Evolutionary conservation across 805 yeast genomes (phyloP).

Genomic region (Saccharomyces kudriavzevii): DNA sequence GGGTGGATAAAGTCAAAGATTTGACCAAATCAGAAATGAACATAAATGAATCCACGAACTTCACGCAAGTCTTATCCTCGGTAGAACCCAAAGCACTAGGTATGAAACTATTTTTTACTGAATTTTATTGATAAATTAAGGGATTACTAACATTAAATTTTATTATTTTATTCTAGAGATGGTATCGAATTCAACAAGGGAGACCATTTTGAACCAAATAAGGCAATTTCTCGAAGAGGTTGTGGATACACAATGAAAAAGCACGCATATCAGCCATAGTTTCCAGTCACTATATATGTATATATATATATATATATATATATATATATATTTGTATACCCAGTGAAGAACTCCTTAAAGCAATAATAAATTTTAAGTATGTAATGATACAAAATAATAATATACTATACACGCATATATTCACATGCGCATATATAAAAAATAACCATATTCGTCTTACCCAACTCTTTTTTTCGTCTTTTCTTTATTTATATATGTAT

Average conservation of each 20-base stretch:
- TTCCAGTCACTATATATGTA: background rate
- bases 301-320: no score
- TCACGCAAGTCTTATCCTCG: slow-evolving; percentile 42
- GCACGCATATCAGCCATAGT: background rate
- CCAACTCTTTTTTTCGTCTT: background rate
- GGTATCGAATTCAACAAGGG: slow-evolving; percentile 61
- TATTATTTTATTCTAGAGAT: slow-evolving; percentile 26
- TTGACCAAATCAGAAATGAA: slow-evolving; percentile 43
- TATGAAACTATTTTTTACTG: slow-evolving; percentile 20
- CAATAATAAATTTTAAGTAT: background rate
- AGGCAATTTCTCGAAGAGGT: slow-evolving; percentile 48
- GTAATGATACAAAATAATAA: background rate
- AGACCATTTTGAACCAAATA: slow-evolving; percentile 51
- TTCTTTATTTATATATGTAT: background rate
- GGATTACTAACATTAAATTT: background rate
- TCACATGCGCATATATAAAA: background rate
- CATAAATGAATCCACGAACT: slow-evolving; percentile 38
- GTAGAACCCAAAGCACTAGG: slow-evolving; percentile 62
- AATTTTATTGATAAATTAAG: background rate
- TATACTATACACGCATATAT: background rate
- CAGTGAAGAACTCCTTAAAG: background rate
- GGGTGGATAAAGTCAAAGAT: slow-evolving; percentile 69
- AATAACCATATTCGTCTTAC: background rate
- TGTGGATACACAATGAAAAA: slow-evolving; percentile 31
- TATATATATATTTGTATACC: no score